Evolutionary conservation across 2,329 filamentous ascomycete species (phyloP).

Genomic region (Trichoderma guizhouense): DNA sequence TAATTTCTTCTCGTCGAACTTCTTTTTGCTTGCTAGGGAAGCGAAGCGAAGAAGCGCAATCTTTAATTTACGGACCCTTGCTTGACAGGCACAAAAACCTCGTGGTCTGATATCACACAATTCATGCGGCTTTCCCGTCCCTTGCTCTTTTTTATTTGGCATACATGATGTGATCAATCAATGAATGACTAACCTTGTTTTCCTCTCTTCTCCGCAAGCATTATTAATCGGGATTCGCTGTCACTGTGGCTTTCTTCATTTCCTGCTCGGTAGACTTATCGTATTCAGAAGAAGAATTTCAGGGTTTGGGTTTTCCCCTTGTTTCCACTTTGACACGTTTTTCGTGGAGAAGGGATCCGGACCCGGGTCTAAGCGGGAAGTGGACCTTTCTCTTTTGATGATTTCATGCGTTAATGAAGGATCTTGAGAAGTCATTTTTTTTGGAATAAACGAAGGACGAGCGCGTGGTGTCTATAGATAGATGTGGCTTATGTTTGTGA

Average conservation of each 20-base stretch:
- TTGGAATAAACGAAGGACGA: not conserved
- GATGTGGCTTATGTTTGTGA: not conserved
- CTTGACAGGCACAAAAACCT: not conserved
- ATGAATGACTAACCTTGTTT: not conserved
- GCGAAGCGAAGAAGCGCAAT: not conserved
- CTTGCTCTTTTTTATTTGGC: not conserved
- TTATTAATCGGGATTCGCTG: not conserved
- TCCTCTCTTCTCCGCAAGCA: not conserved
- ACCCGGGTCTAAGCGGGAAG: slow-evolving; percentile 4
- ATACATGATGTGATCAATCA: not conserved
- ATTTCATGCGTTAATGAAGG: not conserved
- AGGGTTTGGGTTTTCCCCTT: not conserved
- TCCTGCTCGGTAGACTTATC: not conserved
- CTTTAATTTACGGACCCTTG: not conserved
- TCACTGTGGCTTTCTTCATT: not conserved
- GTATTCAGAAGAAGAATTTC: not conserved
- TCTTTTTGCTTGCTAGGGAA: not conserved
- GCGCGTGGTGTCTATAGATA: not conserved
- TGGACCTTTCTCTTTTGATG: not conserved
- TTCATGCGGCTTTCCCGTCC: not conserved
- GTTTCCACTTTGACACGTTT: not conserved
- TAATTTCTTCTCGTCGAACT: no score
- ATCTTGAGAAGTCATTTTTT: not conserved
- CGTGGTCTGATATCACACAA: not conserved
- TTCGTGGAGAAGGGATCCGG: not conserved